phyloP scores from a whole-genome alignment of 1,284 basidiomycete genomes.

The Melampsora allii-populina region DNA sequence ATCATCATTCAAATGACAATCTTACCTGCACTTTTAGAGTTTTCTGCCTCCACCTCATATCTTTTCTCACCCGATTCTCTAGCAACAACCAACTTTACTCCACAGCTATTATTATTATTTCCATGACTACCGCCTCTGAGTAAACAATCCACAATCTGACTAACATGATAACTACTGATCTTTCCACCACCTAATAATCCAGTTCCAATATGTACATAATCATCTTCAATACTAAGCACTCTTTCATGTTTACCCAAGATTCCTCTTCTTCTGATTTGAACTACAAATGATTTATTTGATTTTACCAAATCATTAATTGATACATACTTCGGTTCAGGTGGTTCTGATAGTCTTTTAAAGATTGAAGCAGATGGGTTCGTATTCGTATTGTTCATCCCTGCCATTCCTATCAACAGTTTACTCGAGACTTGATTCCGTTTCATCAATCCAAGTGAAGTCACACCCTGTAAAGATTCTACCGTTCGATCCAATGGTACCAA shows the following conservation, averaged over 20 bases:
- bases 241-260: constrained; percentile 24
- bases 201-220: constrained; percentile 18
- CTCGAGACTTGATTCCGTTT: constrained; percentile 70
- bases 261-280: constrained; percentile 28
- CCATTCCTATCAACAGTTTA: constrained; percentile 57
- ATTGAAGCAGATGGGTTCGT: constrained; percentile 80
- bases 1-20: constrained; percentile 49
- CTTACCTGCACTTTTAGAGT: constrained; percentile 70
- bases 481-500: constrained; percentile 92
- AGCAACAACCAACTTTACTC: constrained; percentile 78
- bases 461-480: constrained; percentile 84
- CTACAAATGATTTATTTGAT: constrained; percentile 68
- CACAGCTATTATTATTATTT: constrained; percentile 66
- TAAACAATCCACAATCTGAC: constrained; percentile 72
- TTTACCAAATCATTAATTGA: constrained; percentile 56
- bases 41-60: constrained; percentile 97
- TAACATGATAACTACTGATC: constrained; percentile 88
- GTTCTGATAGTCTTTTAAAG: constrained; percentile 76
- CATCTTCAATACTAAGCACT: constrained; percentile 6
- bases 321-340: constrained; percentile 60
- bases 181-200: constrained; percentile 79
- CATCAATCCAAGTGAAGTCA: constrained; percentile 76
- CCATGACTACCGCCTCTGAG: constrained; percentile 59
- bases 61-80: constrained; percentile 70
- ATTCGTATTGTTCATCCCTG: constrained; percentile 58